Evolutionary conservation across 2,329 filamentous ascomycete species (phyloP).

Genomic region (Exophiala sp.): DNA sequence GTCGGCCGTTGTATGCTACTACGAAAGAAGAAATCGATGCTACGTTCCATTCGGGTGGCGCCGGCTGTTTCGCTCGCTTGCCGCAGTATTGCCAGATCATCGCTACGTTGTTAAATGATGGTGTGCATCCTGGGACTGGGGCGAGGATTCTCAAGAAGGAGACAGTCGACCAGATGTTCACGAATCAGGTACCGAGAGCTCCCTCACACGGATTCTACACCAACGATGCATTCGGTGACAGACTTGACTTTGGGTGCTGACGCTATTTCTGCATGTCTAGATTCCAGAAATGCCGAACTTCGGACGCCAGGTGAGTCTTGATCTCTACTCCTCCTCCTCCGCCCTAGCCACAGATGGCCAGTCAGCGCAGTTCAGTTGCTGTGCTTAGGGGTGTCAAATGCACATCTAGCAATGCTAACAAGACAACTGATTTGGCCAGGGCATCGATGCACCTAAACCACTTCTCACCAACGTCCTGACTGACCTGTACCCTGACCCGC

Average conservation of each 20-base stretch:
- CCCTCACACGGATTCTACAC: no score
- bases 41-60: constrained; percentile 56
- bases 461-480: constrained; percentile 45
- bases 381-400: no score
- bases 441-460: constrained; percentile 44
- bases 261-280: constrained; percentile 54
- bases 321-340: not conserved
- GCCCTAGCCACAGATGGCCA: no score
- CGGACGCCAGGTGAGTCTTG: constrained; percentile 36
- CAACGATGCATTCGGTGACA: constrained; percentile 33
- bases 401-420: not conserved
- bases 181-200: constrained; percentile 46
- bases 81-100: constrained; percentile 56
- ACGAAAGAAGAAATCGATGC: constrained; percentile 45
- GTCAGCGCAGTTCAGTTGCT: no score
- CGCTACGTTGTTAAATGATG: constrained; percentile 58
- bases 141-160: constrained; percentile 49
- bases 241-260: constrained; percentile 35
- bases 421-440: not conserved
- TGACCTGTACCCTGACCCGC: constrained; percentile 50
- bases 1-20: constrained; percentile 41
- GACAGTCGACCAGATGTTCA: constrained; percentile 60
- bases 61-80: constrained; percentile 55
- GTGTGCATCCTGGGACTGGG: constrained; percentile 53
- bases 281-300: constrained; percentile 53